A percentile compares a stretch with the other conserved stretches of the same genome.
phyloP scores from a whole-genome alignment of 2,329 filamentous ascomycete species.

The Stagonosporopsis chrysanthemi region DNA sequence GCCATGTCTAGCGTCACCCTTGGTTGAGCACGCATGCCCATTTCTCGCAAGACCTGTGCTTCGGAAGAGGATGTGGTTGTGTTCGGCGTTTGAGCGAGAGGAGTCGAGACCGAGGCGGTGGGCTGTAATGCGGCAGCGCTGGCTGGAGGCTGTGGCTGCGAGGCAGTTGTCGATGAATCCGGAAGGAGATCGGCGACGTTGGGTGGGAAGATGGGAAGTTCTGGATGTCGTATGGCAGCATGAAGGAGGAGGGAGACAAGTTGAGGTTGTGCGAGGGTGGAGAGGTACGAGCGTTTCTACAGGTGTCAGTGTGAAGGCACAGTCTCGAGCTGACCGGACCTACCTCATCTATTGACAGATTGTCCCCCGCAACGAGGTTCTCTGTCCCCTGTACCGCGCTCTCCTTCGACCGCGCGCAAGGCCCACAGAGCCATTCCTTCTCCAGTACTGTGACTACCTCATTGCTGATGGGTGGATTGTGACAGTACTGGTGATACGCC shows the following conservation, averaged over 20 bases:
- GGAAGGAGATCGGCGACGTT: slow-evolving; percentile 39
- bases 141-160: slow-evolving; percentile 24
- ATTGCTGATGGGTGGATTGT: slow-evolving; percentile 76
- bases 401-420: slow-evolving; percentile 58
- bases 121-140: slow-evolving; percentile 34
- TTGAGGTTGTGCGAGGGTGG: slow-evolving; percentile 65
- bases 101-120: slow-evolving; percentile 35
- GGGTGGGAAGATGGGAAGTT: slow-evolving; percentile 69
- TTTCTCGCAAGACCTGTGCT: slow-evolving; percentile 44
- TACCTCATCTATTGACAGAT: slow-evolving; percentile 54
- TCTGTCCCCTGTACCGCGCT: slow-evolving; percentile 44
- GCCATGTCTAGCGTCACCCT: slow-evolving; percentile 31
- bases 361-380: slow-evolving; percentile 50
- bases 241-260: slow-evolving; percentile 71
- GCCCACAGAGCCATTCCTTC: slow-evolving; percentile 74
- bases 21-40: slow-evolving; percentile 19
- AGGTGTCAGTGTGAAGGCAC: neutral
- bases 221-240: slow-evolving; percentile 67
- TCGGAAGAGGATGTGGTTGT: slow-evolving; percentile 43
- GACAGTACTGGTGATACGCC: slow-evolving; percentile 83
- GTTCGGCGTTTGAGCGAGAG: slow-evolving; percentile 33
- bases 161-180: slow-evolving; percentile 21
- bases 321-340: slow-evolving; percentile 11
- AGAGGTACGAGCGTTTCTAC: slow-evolving; percentile 70
- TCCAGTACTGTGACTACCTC: slow-evolving; percentile 71